These are phyloP conservation scores for Psilocybe azurescens DNA, from an alignment of 768 basidiomycete genomes.

Conservation along the genomic window DNA sequence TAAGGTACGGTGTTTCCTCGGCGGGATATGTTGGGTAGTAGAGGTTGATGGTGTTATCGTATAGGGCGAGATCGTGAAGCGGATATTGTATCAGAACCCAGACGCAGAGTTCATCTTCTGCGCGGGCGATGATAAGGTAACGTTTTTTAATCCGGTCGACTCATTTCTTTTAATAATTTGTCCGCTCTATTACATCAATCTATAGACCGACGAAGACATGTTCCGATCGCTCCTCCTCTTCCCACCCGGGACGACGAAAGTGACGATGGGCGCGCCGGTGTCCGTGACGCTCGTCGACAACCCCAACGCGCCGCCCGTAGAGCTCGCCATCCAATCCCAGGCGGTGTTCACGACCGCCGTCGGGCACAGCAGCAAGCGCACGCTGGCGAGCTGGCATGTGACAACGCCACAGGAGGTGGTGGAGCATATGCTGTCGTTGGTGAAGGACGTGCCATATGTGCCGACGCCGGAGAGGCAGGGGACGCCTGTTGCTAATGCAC, in stretches of 20 bases:
- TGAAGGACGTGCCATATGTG: constrained; percentile 37
- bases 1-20: constrained; percentile 57
- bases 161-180: background rate
- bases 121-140: constrained; percentile 96
- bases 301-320: constrained; percentile 47
- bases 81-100: constrained; percentile 90
- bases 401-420: constrained; percentile 88
- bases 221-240: constrained; percentile 87
- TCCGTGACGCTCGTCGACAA: constrained; percentile 58
- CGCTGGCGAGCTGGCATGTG: constrained; percentile 91
- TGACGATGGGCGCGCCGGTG: constrained; percentile 64
- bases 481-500: constrained; percentile 3
- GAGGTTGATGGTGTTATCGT: background rate
- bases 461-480: constrained; percentile 17
- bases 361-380: constrained; percentile 89
- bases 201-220: constrained; percentile 98
- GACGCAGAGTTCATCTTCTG: constrained; percentile 97
- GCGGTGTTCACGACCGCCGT: constrained; percentile 91
- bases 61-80: constrained; percentile 94
- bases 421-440: constrained; percentile 74
- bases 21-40: background rate
- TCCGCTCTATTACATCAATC: background rate
- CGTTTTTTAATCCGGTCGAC: constrained; percentile 3
- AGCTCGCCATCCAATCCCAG: constrained; percentile 69
- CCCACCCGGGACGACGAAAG: constrained; percentile 42